phyloP scores from a whole-genome alignment of 1,139 yeast genomes.

The Suhomyces wounanorum region DNA sequence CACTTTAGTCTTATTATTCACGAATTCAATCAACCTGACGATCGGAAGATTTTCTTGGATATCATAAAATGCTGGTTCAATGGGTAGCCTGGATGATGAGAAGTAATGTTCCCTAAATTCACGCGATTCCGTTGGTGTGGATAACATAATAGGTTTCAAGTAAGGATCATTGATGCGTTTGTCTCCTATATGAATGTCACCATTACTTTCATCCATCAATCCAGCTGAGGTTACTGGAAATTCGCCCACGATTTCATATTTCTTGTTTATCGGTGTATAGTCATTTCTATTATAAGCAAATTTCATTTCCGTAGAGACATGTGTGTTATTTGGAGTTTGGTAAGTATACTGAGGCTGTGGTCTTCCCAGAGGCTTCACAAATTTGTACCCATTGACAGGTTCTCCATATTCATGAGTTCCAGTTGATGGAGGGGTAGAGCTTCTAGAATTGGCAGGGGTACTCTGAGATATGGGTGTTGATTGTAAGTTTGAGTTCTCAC shows the following conservation, averaged over 20 bases:
- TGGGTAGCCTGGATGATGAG: conserved; percentile 14
- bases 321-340: conserved; percentile 25
- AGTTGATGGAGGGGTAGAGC: conserved; percentile 23
- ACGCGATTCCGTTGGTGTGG: neutral
- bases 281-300: conserved; percentile 21
- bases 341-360: conserved; percentile 21
- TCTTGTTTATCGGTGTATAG: conserved; percentile 19
- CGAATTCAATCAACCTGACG: conserved; percentile 22
- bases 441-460: conserved; percentile 28
- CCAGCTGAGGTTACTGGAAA: conserved; percentile 41
- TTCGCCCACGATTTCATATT: conserved; percentile 38
- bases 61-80: conserved; percentile 17
- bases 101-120: conserved; percentile 16
- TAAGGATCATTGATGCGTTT: conserved; percentile 46
- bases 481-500: conserved; percentile 7
- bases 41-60: conserved; percentile 13
- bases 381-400: conserved; percentile 36
- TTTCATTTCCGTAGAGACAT: conserved; percentile 15
- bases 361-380: conserved; percentile 28
- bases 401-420: conserved; percentile 27
- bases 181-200: conserved; percentile 41
- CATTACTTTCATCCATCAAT: conserved; percentile 37
- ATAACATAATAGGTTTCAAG: conserved; percentile 5
- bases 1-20: conserved; percentile 27
- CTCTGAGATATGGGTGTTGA: conserved; percentile 27